Conservation (phyloP, 331 rosid species). For the Dryas integrifolia region DNA sequence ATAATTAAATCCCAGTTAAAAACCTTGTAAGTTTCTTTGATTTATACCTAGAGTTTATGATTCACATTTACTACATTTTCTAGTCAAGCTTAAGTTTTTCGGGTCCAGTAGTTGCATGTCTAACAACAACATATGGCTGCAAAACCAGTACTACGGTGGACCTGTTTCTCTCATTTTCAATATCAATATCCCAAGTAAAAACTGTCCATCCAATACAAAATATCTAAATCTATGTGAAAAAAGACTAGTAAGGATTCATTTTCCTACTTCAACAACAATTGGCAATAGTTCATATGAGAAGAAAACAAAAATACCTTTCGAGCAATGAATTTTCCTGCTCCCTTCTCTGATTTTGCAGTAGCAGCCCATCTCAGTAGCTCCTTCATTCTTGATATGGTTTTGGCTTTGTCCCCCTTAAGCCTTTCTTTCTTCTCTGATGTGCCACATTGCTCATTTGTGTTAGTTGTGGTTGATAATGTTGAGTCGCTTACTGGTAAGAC, state of each 20-base stretch:
- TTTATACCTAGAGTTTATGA: background rate
- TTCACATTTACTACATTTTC: background rate
- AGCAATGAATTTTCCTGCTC: slow-evolving; percentile 47
- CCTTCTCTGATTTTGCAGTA: slow-evolving; percentile 66
- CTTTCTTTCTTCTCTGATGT: slow-evolving; percentile 35
- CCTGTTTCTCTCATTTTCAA: background rate
- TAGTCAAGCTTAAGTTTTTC: too few species aligned
- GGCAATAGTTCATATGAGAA: too few species aligned
- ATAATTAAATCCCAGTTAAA: background rate
- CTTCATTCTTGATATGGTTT: slow-evolving; percentile 73
- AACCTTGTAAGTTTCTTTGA: background rate
- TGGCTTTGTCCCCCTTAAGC: slow-evolving; percentile 45
- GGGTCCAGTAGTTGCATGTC: too few species aligned
- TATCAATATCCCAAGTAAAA: background rate
- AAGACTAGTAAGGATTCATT: too few species aligned
- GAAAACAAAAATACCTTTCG: slow-evolving; percentile 48
- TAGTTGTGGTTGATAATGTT: slow-evolving; percentile 32
- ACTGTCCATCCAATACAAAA: background rate
- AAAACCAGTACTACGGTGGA: background rate
- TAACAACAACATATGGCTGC: background rate
- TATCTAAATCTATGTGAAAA: background rate
- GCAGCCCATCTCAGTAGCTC: slow-evolving; percentile 89
- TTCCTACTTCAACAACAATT: too few species aligned
- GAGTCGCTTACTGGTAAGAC: slow-evolving; percentile 69
- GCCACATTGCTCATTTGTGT: slow-evolving; percentile 36